Percentiles rank a stretch among this genome's conserved stretches.
Conservation (phyloP, 768 basidiomycete species). For the Leccinum uliginosum region DNA sequence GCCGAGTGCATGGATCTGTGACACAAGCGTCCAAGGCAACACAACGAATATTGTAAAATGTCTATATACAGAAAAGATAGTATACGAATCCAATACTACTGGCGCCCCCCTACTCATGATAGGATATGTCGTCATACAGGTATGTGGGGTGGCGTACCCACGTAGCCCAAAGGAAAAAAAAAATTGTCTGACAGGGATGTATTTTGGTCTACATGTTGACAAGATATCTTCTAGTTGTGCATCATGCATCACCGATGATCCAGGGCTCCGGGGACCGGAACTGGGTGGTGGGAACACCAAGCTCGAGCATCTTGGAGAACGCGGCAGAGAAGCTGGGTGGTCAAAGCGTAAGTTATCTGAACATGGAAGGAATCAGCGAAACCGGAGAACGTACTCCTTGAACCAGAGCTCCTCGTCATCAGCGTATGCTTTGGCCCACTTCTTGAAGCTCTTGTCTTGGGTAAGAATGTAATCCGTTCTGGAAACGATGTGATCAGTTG, state of each 20-base stretch:
- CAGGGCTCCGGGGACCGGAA: conserved; percentile 71
- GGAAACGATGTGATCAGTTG: neutral
- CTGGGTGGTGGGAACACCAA: conserved; percentile 85
- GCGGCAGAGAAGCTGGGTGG: conserved; percentile 71
- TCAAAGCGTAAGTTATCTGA: neutral
- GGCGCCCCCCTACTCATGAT: neutral
- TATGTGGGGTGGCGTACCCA: neutral
- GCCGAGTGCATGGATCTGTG: neutral
- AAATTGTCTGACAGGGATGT: neutral
- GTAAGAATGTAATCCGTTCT: conserved; percentile 86
- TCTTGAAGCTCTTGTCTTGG: conserved; percentile 91
- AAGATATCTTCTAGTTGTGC: conserved; percentile 23
- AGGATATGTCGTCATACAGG: neutral
- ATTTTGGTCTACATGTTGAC: neutral
- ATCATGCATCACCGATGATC: conserved; percentile 43
- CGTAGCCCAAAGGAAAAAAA: neutral
- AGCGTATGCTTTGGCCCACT: conserved; percentile 83
- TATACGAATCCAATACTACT: neutral
- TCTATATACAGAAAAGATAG: neutral
- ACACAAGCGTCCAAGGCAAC: neutral
- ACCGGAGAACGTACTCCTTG: conserved; percentile 68
- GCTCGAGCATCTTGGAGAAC: conserved; percentile 79
- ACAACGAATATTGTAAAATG: neutral
- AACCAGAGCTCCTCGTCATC: conserved; percentile 84
- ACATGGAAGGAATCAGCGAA: neutral